Percentiles rank a stretch among this genome's conserved stretches.
Conservation (phyloP, 768 basidiomycete species). For the Russula ochroleuca region DNA sequence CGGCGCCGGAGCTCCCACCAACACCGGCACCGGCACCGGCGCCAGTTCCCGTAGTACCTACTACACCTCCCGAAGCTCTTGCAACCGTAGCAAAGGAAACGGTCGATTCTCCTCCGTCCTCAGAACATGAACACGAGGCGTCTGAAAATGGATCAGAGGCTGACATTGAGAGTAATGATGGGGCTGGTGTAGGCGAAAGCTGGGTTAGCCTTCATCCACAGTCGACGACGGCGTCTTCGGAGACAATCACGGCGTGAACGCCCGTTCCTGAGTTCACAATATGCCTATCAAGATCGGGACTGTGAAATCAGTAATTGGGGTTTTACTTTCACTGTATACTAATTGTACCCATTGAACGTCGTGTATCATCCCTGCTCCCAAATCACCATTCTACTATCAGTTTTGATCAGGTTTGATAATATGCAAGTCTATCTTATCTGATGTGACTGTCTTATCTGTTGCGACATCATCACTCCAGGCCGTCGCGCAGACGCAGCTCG, state of each 20-base stretch:
- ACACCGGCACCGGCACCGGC: background rate
- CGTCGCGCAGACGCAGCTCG: too few species aligned
- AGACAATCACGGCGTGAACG: constrained; percentile 10
- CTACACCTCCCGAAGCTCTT: constrained; percentile 31
- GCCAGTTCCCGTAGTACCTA: constrained; percentile 25
- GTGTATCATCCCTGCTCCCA: constrained; percentile 10
- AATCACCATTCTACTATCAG: background rate
- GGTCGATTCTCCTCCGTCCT: constrained; percentile 23
- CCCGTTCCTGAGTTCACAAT: background rate
- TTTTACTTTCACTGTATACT: constrained; percentile 10
- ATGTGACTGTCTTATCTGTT: background rate
- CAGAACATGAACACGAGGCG: constrained; percentile 30
- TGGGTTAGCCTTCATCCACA: constrained; percentile 58
- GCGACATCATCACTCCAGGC: background rate
- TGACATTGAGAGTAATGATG: constrained; percentile 64
- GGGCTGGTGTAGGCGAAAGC: constrained; percentile 51
- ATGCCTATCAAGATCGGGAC: background rate
- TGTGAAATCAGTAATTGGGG: background rate
- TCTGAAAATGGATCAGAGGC: constrained; percentile 58
- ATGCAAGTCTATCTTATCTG: background rate
- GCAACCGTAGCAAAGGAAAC: constrained; percentile 4
- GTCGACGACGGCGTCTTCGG: constrained; percentile 8
- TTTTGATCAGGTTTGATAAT: background rate
- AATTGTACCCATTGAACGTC: constrained; percentile 7
- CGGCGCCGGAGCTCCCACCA: constrained; percentile 18